phyloP scores from a whole-genome alignment of 257 asterid species.

The Fraxinus pennsylvanica region DNA sequence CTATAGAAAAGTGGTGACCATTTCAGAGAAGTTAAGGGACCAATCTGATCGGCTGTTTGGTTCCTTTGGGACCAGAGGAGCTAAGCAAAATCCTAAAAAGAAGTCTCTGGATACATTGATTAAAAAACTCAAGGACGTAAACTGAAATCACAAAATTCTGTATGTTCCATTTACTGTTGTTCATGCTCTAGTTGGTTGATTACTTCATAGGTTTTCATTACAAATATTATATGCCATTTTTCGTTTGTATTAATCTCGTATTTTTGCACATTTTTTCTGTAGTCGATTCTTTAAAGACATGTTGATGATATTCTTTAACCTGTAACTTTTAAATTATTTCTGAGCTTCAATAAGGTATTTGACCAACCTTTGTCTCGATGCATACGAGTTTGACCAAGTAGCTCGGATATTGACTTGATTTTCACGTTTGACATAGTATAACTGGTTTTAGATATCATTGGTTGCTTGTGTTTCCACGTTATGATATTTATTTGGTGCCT shows the following conservation, averaged over 20 bases:
- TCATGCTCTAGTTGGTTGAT: slow-evolving; percentile 36
- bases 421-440: background rate
- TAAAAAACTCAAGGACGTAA: slow-evolving; percentile 83
- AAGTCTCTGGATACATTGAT: slow-evolving; percentile 89
- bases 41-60: slow-evolving; percentile 82
- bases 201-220: slow-evolving; percentile 35
- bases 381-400: background rate
- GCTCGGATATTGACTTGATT: slow-evolving; percentile 5
- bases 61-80: slow-evolving; percentile 88
- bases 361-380: background rate
- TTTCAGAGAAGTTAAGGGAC: slow-evolving; percentile 91
- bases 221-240: slow-evolving; percentile 33
- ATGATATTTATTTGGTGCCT: background rate
- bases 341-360: slow-evolving; percentile 3
- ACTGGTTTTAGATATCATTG: background rate
- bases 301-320: slow-evolving; percentile 6
- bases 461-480: background rate
- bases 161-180: slow-evolving; percentile 28
- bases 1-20: slow-evolving; percentile 70
- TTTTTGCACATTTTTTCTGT: slow-evolving; percentile 37
- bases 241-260: slow-evolving; percentile 26
- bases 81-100: slow-evolving; percentile 88
- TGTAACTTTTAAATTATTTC: slow-evolving; percentile 1
- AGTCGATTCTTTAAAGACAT: slow-evolving; percentile 22
- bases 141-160: slow-evolving; percentile 41